Evolutionary conservation across 1,139 yeast genomes (phyloP), one percentile per base, ranked within the genome.

Genomic region (Yamadazyma trypodendri): DNA sequence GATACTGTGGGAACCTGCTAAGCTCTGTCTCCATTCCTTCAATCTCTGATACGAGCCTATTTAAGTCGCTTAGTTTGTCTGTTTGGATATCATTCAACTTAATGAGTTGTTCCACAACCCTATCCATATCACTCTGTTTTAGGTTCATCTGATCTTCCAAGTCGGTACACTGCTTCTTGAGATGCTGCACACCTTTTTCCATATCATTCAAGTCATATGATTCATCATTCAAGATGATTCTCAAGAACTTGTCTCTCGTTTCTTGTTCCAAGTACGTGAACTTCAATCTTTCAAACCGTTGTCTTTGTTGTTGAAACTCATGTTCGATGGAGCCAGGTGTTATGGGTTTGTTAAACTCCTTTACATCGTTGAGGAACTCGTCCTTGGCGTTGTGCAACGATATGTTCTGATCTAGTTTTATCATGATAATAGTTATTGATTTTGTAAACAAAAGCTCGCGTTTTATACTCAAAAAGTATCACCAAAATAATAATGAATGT

Each of bases 211-310:
- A 6, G 25, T 41, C 42, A 32, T 31, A 28, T 8, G 32, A 32
- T 16, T 48, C 49, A 24, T 41, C 44, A 32, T 45, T 44, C 12
- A 49, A 37, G 15, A 49, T 35, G 4, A 41, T 48, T 34, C 78
- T 51, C 31, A 81, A 59, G 52, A 81, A 81, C 58, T 77, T 71
- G 44, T 81, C 84, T 46, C 84, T 70, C 2, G 86, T 73, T 49
- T 81, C 88, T 49, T 81, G 84, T 51, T 82, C 89, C 34, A 81
- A 56, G 51, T 79, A 81, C 34, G 79, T 71, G 43, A 80, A 78
- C 51, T 81, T 79, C 32, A 81, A 60, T 38, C 79, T 67, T 14
- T 72, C 67, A 44, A 75, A 74, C 23, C 68, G 55, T 43, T 70
- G 72, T 39, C 64, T 60, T 37, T 65, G 63, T 37, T 54, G 51